Percentiles rank a stretch among this genome's conserved stretches.
These are phyloP conservation scores for Penicillium malachiteum DNA, from an alignment of 495 filamentous ascomycete species.

Conservation along the genomic window DNA sequence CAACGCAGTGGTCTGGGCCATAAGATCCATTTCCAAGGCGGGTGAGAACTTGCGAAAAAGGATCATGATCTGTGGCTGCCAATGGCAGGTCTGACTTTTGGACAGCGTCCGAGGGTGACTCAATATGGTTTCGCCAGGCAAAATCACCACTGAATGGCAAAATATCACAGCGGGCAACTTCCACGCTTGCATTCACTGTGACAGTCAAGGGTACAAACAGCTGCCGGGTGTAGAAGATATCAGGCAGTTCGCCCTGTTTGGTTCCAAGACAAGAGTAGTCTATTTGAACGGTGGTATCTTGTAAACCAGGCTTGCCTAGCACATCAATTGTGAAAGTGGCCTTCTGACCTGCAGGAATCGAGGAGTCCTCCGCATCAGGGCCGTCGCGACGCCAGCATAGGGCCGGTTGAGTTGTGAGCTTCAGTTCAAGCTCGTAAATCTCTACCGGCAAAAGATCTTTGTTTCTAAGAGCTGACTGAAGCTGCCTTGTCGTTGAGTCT, in stretches of 20 bases:
- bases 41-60: slow-evolving; percentile 41
- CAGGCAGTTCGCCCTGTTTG: slow-evolving; percentile 59
- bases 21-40: slow-evolving; percentile 39
- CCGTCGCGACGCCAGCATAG: slow-evolving; percentile 61
- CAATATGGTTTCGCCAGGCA: slow-evolving; percentile 48
- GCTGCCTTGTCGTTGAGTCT: slow-evolving; percentile 76
- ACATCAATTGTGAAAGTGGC: slow-evolving; percentile 81
- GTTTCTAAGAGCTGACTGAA: slow-evolving; percentile 71
- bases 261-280: slow-evolving; percentile 75
- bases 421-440: slow-evolving; percentile 80
- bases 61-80: slow-evolving; percentile 26
- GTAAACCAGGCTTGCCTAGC: slow-evolving; percentile 78
- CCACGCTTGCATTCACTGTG: slow-evolving; percentile 87
- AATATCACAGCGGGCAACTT: slow-evolving; percentile 74
- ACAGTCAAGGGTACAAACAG: slow-evolving; percentile 78
- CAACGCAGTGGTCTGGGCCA: slow-evolving; percentile 68
- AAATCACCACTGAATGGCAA: slow-evolving; percentile 64
- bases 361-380: slow-evolving; percentile 43
- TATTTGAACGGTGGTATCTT: slow-evolving; percentile 76
- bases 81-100: slow-evolving; percentile 13
- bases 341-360: slow-evolving; percentile 66
- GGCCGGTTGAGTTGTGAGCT: slow-evolving; percentile 71
- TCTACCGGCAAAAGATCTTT: slow-evolving; percentile 75
- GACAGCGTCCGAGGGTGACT: slow-evolving; percentile 11
- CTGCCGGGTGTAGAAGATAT: slow-evolving; percentile 80